Conservation (phyloP, 2,329 filamentous ascomycete genomes). For the Alternaria infectoria region DNA sequence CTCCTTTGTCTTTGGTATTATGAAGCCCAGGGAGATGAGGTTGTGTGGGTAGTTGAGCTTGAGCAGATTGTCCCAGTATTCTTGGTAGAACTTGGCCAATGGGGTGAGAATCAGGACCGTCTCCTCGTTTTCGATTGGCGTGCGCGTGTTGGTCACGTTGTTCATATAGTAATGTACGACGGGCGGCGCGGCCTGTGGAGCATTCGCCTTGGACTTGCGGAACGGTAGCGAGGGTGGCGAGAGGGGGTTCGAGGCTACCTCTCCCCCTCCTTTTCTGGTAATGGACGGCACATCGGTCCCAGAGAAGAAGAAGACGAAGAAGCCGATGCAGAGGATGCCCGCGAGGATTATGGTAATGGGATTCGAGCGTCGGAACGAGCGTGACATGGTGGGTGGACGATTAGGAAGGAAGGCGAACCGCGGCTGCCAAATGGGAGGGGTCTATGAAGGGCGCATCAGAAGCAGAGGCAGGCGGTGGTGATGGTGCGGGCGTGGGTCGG, state of each 20-base stretch:
- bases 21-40: slow-evolving; percentile 93
- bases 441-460: slow-evolving; percentile 46
- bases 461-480: slow-evolving; percentile 16
- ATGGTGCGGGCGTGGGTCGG: slow-evolving; percentile 23
- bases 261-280: slow-evolving; percentile 56
- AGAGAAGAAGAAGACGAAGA: slow-evolving; percentile 66
- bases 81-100: slow-evolving; percentile 89
- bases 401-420: slow-evolving; percentile 33
- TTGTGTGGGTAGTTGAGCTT: slow-evolving; percentile 89
- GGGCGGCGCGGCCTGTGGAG: slow-evolving; percentile 71
- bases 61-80: slow-evolving; percentile 93
- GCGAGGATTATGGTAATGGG: slow-evolving; percentile 77
- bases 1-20: slow-evolving; percentile 90
- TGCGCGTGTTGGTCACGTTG: slow-evolving; percentile 81
- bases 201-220: slow-evolving; percentile 67
- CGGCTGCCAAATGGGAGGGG: slow-evolving; percentile 32
- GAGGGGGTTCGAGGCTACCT: slow-evolving; percentile 71
- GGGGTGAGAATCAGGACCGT: slow-evolving; percentile 91
- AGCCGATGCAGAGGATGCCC: slow-evolving; percentile 70
- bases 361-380: slow-evolving; percentile 78
- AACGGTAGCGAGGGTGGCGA: slow-evolving; percentile 78
- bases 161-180: slow-evolving; percentile 95
- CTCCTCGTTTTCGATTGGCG: slow-evolving; percentile 80
- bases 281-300: slow-evolving; percentile 62
- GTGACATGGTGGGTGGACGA: slow-evolving; percentile 58